Conservation (phyloP, 108 stramenopile species). For the Cyclotella atomus region DNA sequence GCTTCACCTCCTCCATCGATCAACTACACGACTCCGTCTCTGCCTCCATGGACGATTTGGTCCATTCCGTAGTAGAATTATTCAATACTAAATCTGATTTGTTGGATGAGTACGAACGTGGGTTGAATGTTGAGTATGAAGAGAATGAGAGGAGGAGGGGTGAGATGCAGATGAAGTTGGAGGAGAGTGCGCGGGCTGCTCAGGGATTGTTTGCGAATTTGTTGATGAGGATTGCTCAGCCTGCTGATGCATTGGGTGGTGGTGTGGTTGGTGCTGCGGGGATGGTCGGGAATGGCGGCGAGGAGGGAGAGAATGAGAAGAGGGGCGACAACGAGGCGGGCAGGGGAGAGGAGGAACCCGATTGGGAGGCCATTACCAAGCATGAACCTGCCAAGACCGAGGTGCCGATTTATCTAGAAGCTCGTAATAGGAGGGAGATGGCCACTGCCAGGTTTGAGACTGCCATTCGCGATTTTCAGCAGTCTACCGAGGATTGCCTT, state of each 20-base stretch:
- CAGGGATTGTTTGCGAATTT: constrained; percentile 55
- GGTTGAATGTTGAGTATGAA: constrained; percentile 41
- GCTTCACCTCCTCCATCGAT: constrained; percentile 45
- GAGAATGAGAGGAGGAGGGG: constrained; percentile 44
- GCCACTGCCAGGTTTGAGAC: constrained; percentile 32
- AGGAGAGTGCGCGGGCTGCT: constrained; percentile 45
- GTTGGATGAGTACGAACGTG: constrained; percentile 40
- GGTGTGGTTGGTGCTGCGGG: constrained; percentile 2
- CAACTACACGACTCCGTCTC: constrained; percentile 33
- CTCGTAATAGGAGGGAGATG: constrained; percentile 22
- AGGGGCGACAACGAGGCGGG: neutral
- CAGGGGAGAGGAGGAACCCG: constrained; percentile 33
- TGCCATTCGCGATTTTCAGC: constrained; percentile 47
- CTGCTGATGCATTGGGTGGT: constrained; percentile 17
- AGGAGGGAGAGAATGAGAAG: neutral
- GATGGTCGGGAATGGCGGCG: neutral
- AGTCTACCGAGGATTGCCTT: constrained; percentile 1
- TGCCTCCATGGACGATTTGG: constrained; percentile 32
- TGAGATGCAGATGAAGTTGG: constrained; percentile 42
- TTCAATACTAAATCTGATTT: constrained; percentile 22
- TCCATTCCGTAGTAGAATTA: constrained; percentile 34
- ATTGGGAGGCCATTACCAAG: constrained; percentile 45
- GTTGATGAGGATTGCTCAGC: constrained; percentile 46
- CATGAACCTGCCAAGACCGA: constrained; percentile 53
- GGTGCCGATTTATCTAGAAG: constrained; percentile 42